Evolutionary conservation across 768 basidiomycete genomes (phyloP).

Genomic region (Strobilomyces echinocephalus): DNA sequence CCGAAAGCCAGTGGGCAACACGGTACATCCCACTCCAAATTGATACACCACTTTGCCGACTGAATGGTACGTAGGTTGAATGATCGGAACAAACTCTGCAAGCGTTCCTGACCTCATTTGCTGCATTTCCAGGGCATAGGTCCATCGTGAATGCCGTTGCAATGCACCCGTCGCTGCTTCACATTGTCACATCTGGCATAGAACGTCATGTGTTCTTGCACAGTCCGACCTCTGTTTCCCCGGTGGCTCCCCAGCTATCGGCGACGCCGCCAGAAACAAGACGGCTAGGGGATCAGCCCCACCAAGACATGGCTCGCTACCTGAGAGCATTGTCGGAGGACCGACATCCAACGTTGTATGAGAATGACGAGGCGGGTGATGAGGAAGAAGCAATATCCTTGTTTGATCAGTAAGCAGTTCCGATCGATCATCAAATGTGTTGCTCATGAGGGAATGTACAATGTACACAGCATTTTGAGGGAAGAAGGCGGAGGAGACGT

Average conservation of each 20-base stretch:
- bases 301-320: conserved; percentile 35
- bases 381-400: conserved; percentile 62
- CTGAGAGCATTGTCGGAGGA: conserved; percentile 34
- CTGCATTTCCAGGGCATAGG: conserved; percentile 48
- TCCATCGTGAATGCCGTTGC: conserved; percentile 74
- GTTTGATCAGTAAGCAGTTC: conserved; percentile 65
- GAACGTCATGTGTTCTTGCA: conserved; percentile 69
- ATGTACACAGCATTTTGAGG: conserved; percentile 47
- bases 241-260: conserved; percentile 41
- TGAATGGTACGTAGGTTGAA: conserved; percentile 44
- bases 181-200: conserved; percentile 67
- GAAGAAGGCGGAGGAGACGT: conserved; percentile 56
- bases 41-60: conserved; percentile 54
- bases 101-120: conserved; percentile 1
- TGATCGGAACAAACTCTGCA: not conserved
- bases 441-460: conserved; percentile 6
- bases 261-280: conserved; percentile 48
- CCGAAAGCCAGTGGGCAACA: conserved; percentile 34
- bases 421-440: not conserved
- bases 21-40: conserved; percentile 59
- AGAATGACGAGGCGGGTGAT: conserved; percentile 27
- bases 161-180: conserved; percentile 66
- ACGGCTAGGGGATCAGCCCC: conserved; percentile 32
- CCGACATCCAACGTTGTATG: conserved; percentile 25
- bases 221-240: conserved; percentile 57